Conservation (phyloP, 768 basidiomycete species). For the Sarcomyxa edulis region DNA sequence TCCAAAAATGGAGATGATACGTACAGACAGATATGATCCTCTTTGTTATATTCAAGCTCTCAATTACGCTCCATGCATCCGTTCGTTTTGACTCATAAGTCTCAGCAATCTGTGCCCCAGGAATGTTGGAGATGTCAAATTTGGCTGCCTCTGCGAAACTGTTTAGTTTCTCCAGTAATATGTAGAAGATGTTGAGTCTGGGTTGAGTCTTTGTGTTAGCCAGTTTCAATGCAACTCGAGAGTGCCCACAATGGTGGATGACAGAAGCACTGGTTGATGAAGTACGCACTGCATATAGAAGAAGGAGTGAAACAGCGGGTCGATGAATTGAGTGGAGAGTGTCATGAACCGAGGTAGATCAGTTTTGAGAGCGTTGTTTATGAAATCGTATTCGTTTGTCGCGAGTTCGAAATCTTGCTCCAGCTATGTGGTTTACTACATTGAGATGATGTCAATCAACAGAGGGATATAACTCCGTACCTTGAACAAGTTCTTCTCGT, state of each 20-base stretch:
- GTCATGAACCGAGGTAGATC: slow-evolving; percentile 93
- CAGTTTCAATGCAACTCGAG: slow-evolving; percentile 1
- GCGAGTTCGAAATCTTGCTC: slow-evolving; percentile 96
- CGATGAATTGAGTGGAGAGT: slow-evolving; percentile 84
- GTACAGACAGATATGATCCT: slow-evolving; percentile 80
- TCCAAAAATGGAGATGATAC: slow-evolving; percentile 27
- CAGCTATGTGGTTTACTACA: slow-evolving; percentile 44
- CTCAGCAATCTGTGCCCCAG: slow-evolving; percentile 63
- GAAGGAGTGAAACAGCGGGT: slow-evolving; percentile 97
- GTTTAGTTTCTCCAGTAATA: slow-evolving; percentile 91
- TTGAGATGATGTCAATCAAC: slow-evolving; percentile 19
- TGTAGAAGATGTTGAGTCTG: slow-evolving; percentile 90
- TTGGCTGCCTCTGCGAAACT: slow-evolving; percentile 75
- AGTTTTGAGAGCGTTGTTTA: slow-evolving; percentile 84
- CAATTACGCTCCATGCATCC: slow-evolving; percentile 75
- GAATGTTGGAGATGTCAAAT: slow-evolving; percentile 63
- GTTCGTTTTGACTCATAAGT: slow-evolving; percentile 82
- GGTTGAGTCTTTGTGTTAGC: neutral
- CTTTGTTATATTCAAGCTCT: slow-evolving; percentile 78
- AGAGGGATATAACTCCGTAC: slow-evolving; percentile 27
- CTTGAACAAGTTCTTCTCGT: slow-evolving; percentile 98
- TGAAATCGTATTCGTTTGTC: slow-evolving; percentile 89
- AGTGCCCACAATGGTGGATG: no score
- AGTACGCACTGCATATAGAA: slow-evolving; percentile 95
- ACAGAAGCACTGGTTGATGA: no score